These are phyloP conservation scores for Porodaedalea pini DNA, from an alignment of 1,284 basidiomycete species.

Conservation along the genomic window DNA sequence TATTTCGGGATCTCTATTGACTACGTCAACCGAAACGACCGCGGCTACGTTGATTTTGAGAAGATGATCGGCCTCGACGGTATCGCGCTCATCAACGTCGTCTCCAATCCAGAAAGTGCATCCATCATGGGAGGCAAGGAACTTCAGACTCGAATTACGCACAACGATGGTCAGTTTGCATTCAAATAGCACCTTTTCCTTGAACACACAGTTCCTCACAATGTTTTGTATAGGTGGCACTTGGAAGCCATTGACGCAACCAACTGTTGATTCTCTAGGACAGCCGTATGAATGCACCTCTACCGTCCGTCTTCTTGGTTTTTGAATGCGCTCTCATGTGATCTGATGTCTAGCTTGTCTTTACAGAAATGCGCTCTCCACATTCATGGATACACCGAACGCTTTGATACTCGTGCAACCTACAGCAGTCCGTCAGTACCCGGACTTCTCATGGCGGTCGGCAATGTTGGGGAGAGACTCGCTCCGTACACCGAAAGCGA, in stretches of 20 bases:
- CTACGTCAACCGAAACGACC: constrained; percentile 84
- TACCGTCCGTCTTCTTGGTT: constrained; percentile 49
- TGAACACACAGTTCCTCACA: neutral
- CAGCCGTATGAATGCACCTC: constrained; percentile 69
- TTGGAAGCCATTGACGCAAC: constrained; percentile 84
- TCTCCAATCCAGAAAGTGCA: constrained; percentile 79
- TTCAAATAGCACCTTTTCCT: neutral
- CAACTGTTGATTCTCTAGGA: constrained; percentile 73
- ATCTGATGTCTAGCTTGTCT: neutral
- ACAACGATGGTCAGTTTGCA: constrained; percentile 79
- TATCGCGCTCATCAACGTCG: constrained; percentile 90
- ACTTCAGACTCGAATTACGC: constrained; percentile 86
- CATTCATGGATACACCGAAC: constrained; percentile 94
- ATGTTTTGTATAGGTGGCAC: constrained; percentile 54
- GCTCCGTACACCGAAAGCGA: constrained; percentile 84
- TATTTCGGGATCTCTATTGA: constrained; percentile 88
- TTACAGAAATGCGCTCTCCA: constrained; percentile 80
- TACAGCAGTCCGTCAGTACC: constrained; percentile 90
- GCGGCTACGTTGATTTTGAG: constrained; percentile 95
- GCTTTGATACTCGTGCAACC: constrained; percentile 84
- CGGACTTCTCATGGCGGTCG: constrained; percentile 93
- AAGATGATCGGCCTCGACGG: constrained; percentile 97
- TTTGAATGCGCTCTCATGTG: neutral
- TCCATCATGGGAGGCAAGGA: constrained; percentile 71
- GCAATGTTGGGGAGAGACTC: constrained; percentile 90